Evolutionary conservation across 768 basidiomycete genomes (phyloP).

Genomic region (Clavulina sp.): DNA sequence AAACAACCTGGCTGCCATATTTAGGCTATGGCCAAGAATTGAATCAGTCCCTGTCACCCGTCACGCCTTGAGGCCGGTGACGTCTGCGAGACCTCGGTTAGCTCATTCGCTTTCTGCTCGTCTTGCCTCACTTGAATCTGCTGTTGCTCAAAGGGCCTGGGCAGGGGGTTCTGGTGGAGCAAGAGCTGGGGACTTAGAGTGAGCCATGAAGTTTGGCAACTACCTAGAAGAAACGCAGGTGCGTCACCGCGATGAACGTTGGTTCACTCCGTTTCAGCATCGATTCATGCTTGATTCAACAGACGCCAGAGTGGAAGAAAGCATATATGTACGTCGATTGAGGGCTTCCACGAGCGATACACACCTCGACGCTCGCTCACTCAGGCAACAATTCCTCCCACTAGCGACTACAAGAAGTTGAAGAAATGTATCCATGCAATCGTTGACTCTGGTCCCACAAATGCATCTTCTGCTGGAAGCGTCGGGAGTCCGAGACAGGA

Average conservation of each 20-base stretch:
- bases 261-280: not conserved
- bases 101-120: no score
- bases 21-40: no score
- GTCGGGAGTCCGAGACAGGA: not conserved
- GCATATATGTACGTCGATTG: slow-evolving; percentile 39
- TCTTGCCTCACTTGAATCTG: no score
- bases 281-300: not conserved
- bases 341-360: not conserved
- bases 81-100: no score
- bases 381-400: not conserved
- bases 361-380: not conserved
- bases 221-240: slow-evolving; percentile 59
- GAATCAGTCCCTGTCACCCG: no score
- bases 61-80: no score
- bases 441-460: slow-evolving; percentile 19
- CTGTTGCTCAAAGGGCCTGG: no score
- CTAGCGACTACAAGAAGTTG: slow-evolving; percentile 53
- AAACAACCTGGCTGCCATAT: no score
- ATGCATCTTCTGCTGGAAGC: not conserved
- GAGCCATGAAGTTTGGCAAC: slow-evolving; percentile 20
- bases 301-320: slow-evolving; percentile 63
- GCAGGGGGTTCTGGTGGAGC: no score
- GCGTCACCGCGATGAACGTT: slow-evolving; percentile 2
- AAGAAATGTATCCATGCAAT: slow-evolving; percentile 49
- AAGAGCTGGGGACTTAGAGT: no score